These are phyloP conservation scores for Penicillium crustosum DNA, from an alignment of 2,329 filamentous ascomycete genomes.

Conservation along the genomic window DNA sequence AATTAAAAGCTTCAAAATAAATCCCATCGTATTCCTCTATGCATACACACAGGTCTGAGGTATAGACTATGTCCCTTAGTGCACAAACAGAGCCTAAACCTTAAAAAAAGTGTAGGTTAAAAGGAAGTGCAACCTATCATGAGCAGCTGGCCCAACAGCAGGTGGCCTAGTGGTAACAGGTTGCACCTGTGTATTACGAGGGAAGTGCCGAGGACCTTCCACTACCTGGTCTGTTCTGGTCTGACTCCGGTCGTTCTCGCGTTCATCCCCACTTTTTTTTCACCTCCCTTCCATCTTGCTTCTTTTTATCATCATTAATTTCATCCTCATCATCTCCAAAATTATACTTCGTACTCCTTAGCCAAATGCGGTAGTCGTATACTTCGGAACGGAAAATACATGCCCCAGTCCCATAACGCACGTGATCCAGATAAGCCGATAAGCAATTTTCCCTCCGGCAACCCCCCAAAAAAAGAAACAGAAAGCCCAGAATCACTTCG, in stretches of 20 bases:
- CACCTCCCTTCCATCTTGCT: too few species aligned
- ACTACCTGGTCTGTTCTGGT: neutral
- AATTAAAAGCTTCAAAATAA: neutral
- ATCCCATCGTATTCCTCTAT: neutral
- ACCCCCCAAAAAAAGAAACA: conserved; percentile 6
- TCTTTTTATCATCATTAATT: too few species aligned
- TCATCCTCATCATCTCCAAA: neutral
- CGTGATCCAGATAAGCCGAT: conserved; percentile 12
- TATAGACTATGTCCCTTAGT: neutral
- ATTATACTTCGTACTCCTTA: neutral
- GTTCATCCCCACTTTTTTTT: too few species aligned
- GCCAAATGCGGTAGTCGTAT: neutral
- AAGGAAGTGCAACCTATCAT: neutral
- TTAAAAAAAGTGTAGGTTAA: too few species aligned
- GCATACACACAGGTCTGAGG: too few species aligned
- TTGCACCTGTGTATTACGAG: neutral
- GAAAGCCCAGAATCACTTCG: conserved; percentile 5
- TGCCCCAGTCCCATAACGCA: neutral
- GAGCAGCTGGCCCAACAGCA: too few species aligned
- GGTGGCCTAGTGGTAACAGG: conserved; percentile 1
- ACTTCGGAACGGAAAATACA: conserved; percentile 8
- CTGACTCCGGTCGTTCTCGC: neutral
- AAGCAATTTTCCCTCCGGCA: conserved; percentile 14
- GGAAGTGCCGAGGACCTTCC: conserved; percentile 4
- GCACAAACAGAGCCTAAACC: neutral